phyloP scores from a whole-genome alignment of 2,329 filamentous ascomycete genomes.

The Davidsoniella virescens region DNA sequence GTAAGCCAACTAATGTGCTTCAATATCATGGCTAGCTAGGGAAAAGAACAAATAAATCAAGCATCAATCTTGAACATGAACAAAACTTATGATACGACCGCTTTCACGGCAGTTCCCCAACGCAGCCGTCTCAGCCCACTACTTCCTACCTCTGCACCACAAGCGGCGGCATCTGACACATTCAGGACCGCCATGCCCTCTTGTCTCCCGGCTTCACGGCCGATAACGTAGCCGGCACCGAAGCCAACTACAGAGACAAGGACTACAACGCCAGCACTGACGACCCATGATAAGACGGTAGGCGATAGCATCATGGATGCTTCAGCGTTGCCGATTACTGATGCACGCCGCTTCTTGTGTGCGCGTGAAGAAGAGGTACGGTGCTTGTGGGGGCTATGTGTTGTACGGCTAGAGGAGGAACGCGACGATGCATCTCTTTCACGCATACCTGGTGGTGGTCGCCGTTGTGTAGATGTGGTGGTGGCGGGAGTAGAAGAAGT shows the following conservation, averaged over 20 bases:
- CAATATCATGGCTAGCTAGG: no score
- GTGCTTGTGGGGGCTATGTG: neutral
- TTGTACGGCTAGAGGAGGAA: neutral
- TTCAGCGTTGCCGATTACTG: conserved; percentile 20
- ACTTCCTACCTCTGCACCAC: conserved; percentile 36
- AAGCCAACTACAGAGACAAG: conserved; percentile 53
- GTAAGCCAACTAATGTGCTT: neutral
- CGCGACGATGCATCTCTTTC: neutral
- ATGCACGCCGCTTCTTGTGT: conserved; percentile 25
- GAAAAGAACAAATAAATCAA: neutral
- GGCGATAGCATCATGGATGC: conserved; percentile 33
- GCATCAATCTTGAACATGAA: neutral
- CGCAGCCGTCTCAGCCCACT: conserved; percentile 36
- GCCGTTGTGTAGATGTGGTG: neutral
- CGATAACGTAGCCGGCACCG: conserved; percentile 51
- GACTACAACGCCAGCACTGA: conserved; percentile 51
- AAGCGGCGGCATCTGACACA: conserved; percentile 30
- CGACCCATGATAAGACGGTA: conserved; percentile 46
- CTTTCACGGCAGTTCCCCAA: conserved; percentile 36
- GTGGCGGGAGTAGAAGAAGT: conserved; percentile 12
- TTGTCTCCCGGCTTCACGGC: conserved; percentile 47
- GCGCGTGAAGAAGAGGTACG: neutral
- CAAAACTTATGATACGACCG: conserved; percentile 22
- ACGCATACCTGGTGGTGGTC: no score
- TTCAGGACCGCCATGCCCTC: conserved; percentile 21